phyloP scores from a whole-genome alignment of 768 basidiomycete species.

The Kwoniella botswanensis region DNA sequence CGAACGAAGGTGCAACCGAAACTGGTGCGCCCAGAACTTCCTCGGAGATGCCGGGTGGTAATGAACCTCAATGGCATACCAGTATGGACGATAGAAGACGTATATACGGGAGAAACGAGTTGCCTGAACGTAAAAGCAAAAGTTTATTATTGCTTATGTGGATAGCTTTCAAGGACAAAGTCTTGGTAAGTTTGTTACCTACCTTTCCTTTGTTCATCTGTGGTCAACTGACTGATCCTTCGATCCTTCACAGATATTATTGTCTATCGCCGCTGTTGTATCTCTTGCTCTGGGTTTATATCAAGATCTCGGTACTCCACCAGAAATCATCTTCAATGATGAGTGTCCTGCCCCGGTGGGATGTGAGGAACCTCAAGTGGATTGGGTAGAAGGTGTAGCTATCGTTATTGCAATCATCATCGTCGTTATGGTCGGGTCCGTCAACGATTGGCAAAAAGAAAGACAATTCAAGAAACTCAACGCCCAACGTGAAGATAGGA shows the following conservation, averaged over 20 bases:
- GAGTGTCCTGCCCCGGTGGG: slow-evolving; percentile 54
- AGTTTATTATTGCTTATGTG: slow-evolving; percentile 78
- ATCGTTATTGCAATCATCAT: slow-evolving; percentile 64
- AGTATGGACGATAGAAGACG: slow-evolving; percentile 68
- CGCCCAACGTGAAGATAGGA: slow-evolving; percentile 92
- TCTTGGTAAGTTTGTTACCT: slow-evolving; percentile 67
- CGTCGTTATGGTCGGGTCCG: slow-evolving; percentile 77
- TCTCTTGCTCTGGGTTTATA: slow-evolving; percentile 93
- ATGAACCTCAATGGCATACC: slow-evolving; percentile 59
- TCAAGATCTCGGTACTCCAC: slow-evolving; percentile 81
- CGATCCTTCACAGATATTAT: slow-evolving; percentile 68
- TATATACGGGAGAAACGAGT: slow-evolving; percentile 75
- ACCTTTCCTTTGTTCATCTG: neutral
- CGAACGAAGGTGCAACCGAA: slow-evolving; percentile 30
- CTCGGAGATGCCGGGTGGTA: slow-evolving; percentile 18
- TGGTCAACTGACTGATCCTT: neutral
- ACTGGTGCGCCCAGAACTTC: slow-evolving; percentile 20
- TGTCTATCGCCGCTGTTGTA: slow-evolving; percentile 88
- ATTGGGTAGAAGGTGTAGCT: slow-evolving; percentile 88
- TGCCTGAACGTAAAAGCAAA: slow-evolving; percentile 74
- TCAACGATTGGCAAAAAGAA: slow-evolving; percentile 99
- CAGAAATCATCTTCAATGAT: slow-evolving; percentile 59
- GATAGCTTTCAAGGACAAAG: slow-evolving; percentile 86
- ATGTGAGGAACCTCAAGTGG: slow-evolving; percentile 72
- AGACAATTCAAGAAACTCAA: slow-evolving; percentile 90